Evolutionary conservation across 768 basidiomycete species (phyloP).

Genomic region (Russula compacta): DNA sequence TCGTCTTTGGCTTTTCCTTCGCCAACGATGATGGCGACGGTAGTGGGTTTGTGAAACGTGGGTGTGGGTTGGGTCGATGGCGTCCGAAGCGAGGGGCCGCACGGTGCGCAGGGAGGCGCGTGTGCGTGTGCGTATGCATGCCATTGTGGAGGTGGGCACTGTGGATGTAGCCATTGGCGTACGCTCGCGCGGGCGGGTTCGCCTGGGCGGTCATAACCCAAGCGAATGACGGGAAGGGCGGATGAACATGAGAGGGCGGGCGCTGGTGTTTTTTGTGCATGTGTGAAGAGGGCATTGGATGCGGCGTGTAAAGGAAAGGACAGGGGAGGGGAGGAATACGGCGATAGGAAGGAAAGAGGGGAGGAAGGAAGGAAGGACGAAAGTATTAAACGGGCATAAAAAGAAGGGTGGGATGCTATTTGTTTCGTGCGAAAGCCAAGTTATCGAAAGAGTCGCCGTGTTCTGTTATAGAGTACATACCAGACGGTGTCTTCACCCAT

Average conservation of each 20-base stretch:
- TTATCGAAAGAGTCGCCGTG: slow-evolving; percentile 2
- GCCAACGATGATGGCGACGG: neutral
- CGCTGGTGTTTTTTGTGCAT: neutral
- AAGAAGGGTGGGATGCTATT: neutral
- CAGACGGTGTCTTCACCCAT: neutral
- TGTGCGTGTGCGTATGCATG: neutral
- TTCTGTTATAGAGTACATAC: neutral
- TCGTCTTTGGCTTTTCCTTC: too few relatives aligned
- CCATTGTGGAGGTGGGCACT: neutral
- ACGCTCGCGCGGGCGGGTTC: slow-evolving; percentile 1
- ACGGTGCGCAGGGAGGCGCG: neutral
- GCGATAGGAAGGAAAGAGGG: neutral
- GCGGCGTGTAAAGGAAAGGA: neutral
- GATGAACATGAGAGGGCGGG: neutral
- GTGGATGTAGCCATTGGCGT: slow-evolving; percentile 8
- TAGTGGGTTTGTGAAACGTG: neutral
- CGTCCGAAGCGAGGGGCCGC: neutral
- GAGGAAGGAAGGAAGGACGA: neutral
- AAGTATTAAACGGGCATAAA: neutral
- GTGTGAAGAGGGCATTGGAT: neutral
- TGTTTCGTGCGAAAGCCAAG: neutral
- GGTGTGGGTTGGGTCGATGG: neutral
- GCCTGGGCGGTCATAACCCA: slow-evolving; percentile 12
- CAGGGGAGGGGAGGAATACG: neutral
- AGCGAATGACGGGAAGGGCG: slow-evolving; percentile 12